Evolutionary conservation across 208 protist genomes (phyloP), one percentile per base, ranked within the genome.

Genomic region (Angomonas ambiguus): DNA sequence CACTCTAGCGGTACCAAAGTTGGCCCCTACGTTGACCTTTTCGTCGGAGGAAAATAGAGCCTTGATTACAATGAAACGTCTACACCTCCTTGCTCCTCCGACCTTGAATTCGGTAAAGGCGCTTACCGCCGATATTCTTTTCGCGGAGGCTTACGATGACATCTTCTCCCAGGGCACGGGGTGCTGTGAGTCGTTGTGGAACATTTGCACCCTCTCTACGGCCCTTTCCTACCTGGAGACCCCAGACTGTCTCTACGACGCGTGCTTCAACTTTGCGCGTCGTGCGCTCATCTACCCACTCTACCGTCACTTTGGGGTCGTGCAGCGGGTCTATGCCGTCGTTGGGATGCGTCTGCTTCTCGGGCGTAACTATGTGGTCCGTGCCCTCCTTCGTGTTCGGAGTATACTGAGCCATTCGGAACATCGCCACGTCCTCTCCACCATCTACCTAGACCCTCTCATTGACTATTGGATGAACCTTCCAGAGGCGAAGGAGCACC

Each of bases 131-230:
- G 92, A 97, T 62, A 67, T 97, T 35, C 77, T 97, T 6, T 78
- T 91, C 24, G 74, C 88, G 28, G 88, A 95, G 65, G 81, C 79
- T 30, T 97, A 97, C 78, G 90, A 97, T 67, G 86, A 94, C 67
- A 25, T 93, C 53, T 85, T 93, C 24, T 95, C 89, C 18, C 86
- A 94, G 55, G 92, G 90, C 25, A 67, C 60, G 13, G 88, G 88
- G 27, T 95, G 86, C 70, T 85, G 83, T 63, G 94, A 97, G 76
- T 92, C 85, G 18, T 63, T 93, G 41, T 97, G 94, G 92, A 97
- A 91, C 69, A 13, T 96, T 8, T 84, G 77, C 65, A 83, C 86
- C 65, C 69, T 96, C 24, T 93, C 83, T 68, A 80, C 87, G 10
- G 72, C 87, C 3, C 81, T 97, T 16, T 91, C 83, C 0, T 97